These are phyloP conservation scores for Knufia fluminis DNA, from an alignment of 2,329 filamentous ascomycete genomes.

Conservation along the genomic window DNA sequence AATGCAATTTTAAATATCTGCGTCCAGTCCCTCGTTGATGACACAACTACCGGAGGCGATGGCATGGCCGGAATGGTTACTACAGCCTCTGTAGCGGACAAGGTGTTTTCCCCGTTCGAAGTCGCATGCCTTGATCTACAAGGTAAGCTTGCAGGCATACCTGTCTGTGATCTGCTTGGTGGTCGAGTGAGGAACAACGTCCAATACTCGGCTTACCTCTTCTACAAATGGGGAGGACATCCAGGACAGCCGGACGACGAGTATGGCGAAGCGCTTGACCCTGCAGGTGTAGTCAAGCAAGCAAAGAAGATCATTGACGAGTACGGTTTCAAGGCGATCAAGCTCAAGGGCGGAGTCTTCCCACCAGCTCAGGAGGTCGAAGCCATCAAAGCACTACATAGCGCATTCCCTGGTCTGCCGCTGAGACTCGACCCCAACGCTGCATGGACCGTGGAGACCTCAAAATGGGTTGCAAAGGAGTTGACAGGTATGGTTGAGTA, in stretches of 20 bases:
- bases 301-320: slow-evolving; percentile 28
- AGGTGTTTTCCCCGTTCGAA: slow-evolving; percentile 37
- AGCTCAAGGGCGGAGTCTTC: slow-evolving; percentile 37
- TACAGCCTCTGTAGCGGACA: slow-evolving; percentile 33
- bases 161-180: slow-evolving; percentile 34
- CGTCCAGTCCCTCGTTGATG: slow-evolving; percentile 16
- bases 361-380: slow-evolving; percentile 33
- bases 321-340: slow-evolving; percentile 37
- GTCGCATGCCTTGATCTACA: slow-evolving; percentile 38
- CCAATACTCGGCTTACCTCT: slow-evolving; percentile 37
- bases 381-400: slow-evolving; percentile 31
- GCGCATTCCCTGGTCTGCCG: slow-evolving; percentile 31
- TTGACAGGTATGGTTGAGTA: slow-evolving; percentile 27
- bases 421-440: slow-evolving; percentile 22
- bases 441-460: slow-evolving; percentile 13
- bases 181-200: slow-evolving; percentile 33
- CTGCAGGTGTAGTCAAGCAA: slow-evolving; percentile 14
- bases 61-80: slow-evolving; percentile 34
- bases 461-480: slow-evolving; percentile 14
- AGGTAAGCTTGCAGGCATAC: slow-evolving; percentile 33
- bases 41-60: slow-evolving; percentile 22
- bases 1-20: slow-evolving; percentile 25
- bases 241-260: slow-evolving; percentile 34
- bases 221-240: slow-evolving; percentile 38
- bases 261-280: slow-evolving; percentile 33